Base-by-base conservation (phyloP, 2,329 filamentous ascomycete genomes). In the Epichloe baconii region DNA sequence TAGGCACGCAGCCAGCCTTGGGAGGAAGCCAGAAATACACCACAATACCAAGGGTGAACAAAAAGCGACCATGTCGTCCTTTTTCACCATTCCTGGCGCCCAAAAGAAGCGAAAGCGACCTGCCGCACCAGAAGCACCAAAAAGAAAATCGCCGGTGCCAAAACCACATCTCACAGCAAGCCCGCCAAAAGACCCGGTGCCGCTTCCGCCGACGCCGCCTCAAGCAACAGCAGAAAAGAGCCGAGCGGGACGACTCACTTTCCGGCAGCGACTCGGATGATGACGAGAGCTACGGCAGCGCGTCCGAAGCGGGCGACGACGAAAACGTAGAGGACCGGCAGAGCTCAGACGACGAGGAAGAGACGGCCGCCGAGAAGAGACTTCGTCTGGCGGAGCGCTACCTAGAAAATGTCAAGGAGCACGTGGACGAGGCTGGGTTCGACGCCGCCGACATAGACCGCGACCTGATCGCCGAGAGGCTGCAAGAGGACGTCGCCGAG, bases 361-460 rank as follows among this genome's bases (percentile, higher is more conserved):
- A 97, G 72, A 97, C 93, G 21, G 89, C 86, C 1, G 90, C 88
- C 37, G 89, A 96, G 64, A 84, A 88, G 66, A 79, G 93, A 59
- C 70, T 95, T 61, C 82, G 88, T 57, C 77, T 98, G 31, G 93
- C 93, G 34, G 88, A 97, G 70, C 82, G 87, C 61, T 97, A 98
- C 66, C 78, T 98, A 50, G 85, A 95, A 50, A 95, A 95, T 64
- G 82, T 96, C 55, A 82, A 85, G 61, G 79, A 86, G 61, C 86
- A 95, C 58, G 82, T 88, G 52, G 85, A 94, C 59, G 85, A 88
- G 56, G 60, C 62, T 45, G 93, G 89, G 40, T 98, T 97, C 63
- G 89, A 98, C 68, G 93, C 93, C 7, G 89, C 85, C 59, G 88
- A 97, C 49, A 86, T 98, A 53, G 93, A 97, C 69, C 78, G 85